Evolutionary conservation across 2,329 filamentous ascomycete species (phyloP).

Genomic region (Dactylellina drechsleri): DNA sequence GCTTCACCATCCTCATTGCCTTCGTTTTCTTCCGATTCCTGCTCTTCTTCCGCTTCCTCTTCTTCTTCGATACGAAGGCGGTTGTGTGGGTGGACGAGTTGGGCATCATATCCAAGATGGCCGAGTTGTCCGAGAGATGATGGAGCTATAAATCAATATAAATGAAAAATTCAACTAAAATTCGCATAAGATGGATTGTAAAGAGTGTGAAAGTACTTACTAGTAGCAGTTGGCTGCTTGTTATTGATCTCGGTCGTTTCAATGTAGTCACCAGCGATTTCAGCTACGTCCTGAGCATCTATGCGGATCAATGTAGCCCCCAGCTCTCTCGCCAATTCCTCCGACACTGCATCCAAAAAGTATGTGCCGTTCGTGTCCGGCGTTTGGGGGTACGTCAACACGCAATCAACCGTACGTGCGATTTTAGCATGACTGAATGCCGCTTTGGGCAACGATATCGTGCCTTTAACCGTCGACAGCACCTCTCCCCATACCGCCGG

Average conservation of each 20-base stretch:
- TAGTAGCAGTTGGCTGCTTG: conserved; percentile 15
- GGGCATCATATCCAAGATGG: conserved; percentile 59
- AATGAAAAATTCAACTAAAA: too few relatives aligned
- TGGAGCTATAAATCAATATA: conserved; percentile 47
- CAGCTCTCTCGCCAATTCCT: conserved; percentile 71
- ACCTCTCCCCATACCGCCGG: conserved; percentile 65
- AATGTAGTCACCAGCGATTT: conserved; percentile 75
- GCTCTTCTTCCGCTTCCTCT: conserved; percentile 65
- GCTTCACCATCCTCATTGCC: conserved; percentile 34
- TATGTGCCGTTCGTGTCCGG: conserved; percentile 63
- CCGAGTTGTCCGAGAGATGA: conserved; percentile 62
- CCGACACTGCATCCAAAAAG: conserved; percentile 71
- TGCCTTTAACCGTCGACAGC: conserved; percentile 66
- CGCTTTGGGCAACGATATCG: conserved; percentile 64
- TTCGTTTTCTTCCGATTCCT: conserved; percentile 61
- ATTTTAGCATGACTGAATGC: conserved; percentile 62
- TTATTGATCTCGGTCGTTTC: conserved; percentile 67
- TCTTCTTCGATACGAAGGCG: conserved; percentile 56
- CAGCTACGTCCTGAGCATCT: conserved; percentile 75
- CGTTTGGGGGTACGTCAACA: conserved; percentile 70
- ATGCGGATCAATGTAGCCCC: conserved; percentile 75
- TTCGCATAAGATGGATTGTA: not conserved
- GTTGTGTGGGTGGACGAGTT: conserved; percentile 54
- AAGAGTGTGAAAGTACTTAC: conserved; percentile 8
- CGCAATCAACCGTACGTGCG: conserved; percentile 67